phyloP scores from a whole-genome alignment of 768 basidiomycete genomes.

The Basidioascus undulatus region DNA sequence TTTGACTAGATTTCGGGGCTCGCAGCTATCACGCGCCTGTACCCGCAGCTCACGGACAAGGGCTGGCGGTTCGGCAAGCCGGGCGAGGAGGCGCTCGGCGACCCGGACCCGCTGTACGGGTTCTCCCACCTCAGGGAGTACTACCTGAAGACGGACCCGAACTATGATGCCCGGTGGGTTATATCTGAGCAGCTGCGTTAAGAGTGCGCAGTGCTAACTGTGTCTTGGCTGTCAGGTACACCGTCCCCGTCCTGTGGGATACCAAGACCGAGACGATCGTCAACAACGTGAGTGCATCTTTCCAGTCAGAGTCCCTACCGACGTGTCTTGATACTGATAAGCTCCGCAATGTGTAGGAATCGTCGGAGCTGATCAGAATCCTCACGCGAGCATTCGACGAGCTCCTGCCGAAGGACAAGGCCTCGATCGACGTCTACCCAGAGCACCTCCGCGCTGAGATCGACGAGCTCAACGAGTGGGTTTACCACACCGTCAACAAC shows the following conservation, averaged over 20 bases:
- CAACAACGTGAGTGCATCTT: conserved; percentile 66
- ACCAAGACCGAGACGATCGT: conserved; percentile 70
- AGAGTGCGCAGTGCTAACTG: no score
- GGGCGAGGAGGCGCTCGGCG: no score
- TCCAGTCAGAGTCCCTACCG: no score
- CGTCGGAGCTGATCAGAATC: conserved; percentile 80
- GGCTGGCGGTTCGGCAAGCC: no score
- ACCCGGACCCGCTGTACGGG: conserved; percentile 11
- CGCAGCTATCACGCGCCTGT: no score
- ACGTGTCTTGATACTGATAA: no score
- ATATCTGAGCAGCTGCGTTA: no score
- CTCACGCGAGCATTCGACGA: conserved; percentile 70
- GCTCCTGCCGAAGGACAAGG: conserved; percentile 33
- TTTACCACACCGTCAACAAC: no score
- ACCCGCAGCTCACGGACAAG: no score
- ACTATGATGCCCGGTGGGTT: conserved; percentile 53
- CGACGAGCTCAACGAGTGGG: conserved; percentile 53
- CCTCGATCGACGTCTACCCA: conserved; percentile 50
- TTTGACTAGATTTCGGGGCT: no score
- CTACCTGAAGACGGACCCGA: conserved; percentile 48
- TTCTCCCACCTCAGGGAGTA: conserved; percentile 50
- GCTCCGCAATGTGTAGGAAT: no score
- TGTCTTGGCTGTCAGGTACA: conserved; percentile 38
- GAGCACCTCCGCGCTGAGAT: conserved; percentile 44
- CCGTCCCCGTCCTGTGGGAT: conserved; percentile 82